phyloP scores from a whole-genome alignment of 192 early-diverging fungal species.

The Backusella morwellensis region DNA sequence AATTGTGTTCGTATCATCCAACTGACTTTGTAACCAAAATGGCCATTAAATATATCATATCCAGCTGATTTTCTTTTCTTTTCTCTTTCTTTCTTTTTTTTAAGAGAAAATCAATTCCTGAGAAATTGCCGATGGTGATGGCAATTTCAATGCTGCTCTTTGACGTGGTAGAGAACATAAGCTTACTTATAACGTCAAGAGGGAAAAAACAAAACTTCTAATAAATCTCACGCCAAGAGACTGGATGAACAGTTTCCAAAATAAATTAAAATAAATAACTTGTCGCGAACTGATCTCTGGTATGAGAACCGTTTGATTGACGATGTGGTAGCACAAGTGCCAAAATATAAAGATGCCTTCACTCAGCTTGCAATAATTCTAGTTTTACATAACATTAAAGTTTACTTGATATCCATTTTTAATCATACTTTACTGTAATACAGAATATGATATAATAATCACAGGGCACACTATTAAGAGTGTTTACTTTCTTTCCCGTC shows the following conservation, averaged over 20 bases:
- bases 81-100: slow-evolving; percentile 39
- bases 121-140: slow-evolving; percentile 72
- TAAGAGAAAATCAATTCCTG: slow-evolving; percentile 70
- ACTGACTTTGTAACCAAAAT: slow-evolving; percentile 91
- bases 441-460: slow-evolving; percentile 90
- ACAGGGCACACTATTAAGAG: slow-evolving; percentile 85
- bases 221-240: background rate
- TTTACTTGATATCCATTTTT: slow-evolving; percentile 91
- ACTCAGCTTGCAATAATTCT: slow-evolving; percentile 93
- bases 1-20: slow-evolving; percentile 72
- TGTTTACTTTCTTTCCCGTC: slow-evolving; percentile 69
- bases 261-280: background rate
- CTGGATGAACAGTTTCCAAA: background rate
- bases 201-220: slow-evolving; percentile 70
- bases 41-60: slow-evolving; percentile 86
- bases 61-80: slow-evolving; percentile 40
- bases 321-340: slow-evolving; percentile 96
- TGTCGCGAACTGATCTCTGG: slow-evolving; percentile 60
- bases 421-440: slow-evolving; percentile 88
- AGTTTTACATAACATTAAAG: slow-evolving; percentile 93
- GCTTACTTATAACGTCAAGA: slow-evolving; percentile 88
- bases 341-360: slow-evolving; percentile 92
- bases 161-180: slow-evolving; percentile 87
- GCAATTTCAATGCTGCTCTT: slow-evolving; percentile 85
- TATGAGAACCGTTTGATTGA: slow-evolving; percentile 99